phyloP scores from a whole-genome alignment of 495 filamentous ascomycete genomes.

The Aspergillus taichungensis region DNA sequence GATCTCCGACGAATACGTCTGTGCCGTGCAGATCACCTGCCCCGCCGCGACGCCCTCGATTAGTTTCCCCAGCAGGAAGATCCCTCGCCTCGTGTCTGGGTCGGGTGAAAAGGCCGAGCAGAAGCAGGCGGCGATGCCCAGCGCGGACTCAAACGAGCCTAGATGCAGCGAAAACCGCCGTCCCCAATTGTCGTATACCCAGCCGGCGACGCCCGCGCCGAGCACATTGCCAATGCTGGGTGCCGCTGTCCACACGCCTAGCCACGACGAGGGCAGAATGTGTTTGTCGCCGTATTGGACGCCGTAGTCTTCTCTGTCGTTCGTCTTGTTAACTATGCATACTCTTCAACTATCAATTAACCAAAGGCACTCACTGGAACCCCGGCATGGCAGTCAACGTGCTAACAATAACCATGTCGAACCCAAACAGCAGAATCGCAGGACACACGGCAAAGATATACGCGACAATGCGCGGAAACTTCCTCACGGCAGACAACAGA shows the following conservation, averaged over 20 bases:
- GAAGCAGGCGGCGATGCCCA: conserved; percentile 28
- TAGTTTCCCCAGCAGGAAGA: conserved; percentile 24
- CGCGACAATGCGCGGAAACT: too few relatives aligned
- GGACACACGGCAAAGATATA: not conserved
- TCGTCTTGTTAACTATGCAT: too few relatives aligned
- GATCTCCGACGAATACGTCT: conserved; percentile 42
- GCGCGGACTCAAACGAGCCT: conserved; percentile 27
- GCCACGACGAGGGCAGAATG: conserved; percentile 40
- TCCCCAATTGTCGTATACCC: conserved; percentile 32
- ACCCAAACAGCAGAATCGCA: conserved; percentile 39
- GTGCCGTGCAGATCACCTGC: conserved; percentile 29
- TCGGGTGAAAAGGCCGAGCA: conserved; percentile 18
- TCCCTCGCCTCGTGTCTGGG: conserved; percentile 17
- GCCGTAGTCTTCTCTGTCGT: conserved; percentile 1
- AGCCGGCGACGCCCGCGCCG: conserved; percentile 29
- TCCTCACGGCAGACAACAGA: too few relatives aligned
- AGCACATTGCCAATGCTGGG: conserved; percentile 32
- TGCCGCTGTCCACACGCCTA: conserved; percentile 34
- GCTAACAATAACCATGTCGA: conserved; percentile 39
- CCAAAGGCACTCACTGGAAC: conserved; percentile 17
- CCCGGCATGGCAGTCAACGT: conserved; percentile 35
- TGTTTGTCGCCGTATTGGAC: conserved; percentile 8
- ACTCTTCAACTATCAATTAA: too few relatives aligned
- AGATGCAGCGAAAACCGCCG: conserved; percentile 28
- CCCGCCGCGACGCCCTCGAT: conserved; percentile 37